Percentiles rank a stretch among this genome's conserved stretches.
Conservation (phyloP, 257 asterid genomes). For the Coffea eugenioides region DNA sequence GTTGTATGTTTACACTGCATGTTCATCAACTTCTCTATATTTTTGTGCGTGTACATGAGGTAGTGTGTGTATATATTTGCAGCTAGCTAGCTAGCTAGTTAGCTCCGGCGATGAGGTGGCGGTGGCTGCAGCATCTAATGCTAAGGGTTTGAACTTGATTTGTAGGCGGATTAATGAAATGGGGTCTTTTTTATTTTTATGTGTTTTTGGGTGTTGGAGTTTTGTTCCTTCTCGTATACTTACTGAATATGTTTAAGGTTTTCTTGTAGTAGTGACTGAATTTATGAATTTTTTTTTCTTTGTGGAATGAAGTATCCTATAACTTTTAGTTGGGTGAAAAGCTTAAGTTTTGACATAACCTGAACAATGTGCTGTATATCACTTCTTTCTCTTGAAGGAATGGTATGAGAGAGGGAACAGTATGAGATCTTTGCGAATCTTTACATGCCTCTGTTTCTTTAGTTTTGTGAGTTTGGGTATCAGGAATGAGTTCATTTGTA, state of each 20-base stretch:
- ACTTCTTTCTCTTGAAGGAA: too few relatives aligned
- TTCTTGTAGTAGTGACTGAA: neutral
- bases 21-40: constrained; percentile 2
- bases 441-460: neutral
- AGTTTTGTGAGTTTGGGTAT: neutral
- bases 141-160: neutral
- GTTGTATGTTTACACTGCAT: constrained; percentile 43
- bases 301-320: neutral
- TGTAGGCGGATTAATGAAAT: neutral
- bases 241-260: neutral
- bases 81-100: neutral
- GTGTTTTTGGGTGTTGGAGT: neutral
- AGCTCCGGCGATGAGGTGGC: too few relatives aligned
- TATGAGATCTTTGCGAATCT: neutral
- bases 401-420: neutral
- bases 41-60: neutral
- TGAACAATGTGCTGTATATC: neutral
- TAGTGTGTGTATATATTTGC: neutral
- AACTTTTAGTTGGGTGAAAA: neutral
- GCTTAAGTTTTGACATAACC: neutral
- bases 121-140: too few relatives aligned
- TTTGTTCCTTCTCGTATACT: neutral
- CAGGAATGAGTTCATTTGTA: neutral
- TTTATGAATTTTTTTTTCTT: neutral
- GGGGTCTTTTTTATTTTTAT: neutral